phyloP scores from a whole-genome alignment of 768 basidiomycete genomes.

The Tephrocybe sp. region DNA sequence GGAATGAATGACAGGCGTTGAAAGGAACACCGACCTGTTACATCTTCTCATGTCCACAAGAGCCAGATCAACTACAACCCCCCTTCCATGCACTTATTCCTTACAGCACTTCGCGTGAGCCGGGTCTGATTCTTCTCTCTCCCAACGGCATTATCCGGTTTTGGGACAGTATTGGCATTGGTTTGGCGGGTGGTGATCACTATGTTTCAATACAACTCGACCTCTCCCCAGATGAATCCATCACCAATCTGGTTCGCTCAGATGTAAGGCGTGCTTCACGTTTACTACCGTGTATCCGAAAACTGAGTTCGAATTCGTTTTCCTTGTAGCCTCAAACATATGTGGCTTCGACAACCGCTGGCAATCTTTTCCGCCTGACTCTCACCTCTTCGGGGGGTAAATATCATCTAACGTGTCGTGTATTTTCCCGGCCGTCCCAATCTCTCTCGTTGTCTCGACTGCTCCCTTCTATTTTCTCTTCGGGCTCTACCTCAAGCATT shows the following conservation, averaged over 20 bases:
- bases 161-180: slow-evolving; percentile 87
- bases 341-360: slow-evolving; percentile 66
- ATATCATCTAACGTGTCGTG: slow-evolving; percentile 55
- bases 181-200: slow-evolving; percentile 77
- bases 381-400: slow-evolving; percentile 71
- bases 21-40: slow-evolving; percentile 80
- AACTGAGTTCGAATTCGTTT: background rate
- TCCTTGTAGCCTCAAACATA: slow-evolving; percentile 58
- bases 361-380: slow-evolving; percentile 62
- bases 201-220: slow-evolving; percentile 51
- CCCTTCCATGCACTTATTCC: slow-evolving; percentile 69
- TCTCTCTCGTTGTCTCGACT: slow-evolving; percentile 42
- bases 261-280: slow-evolving; percentile 45
- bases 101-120: slow-evolving; percentile 69
- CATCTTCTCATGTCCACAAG: slow-evolving; percentile 72
- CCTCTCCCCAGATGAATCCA: slow-evolving; percentile 53
- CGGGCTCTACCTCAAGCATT: slow-evolving; percentile 36
- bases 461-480: slow-evolving; percentile 42
- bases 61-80: slow-evolving; percentile 37
- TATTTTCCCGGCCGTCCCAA: slow-evolving; percentile 59
- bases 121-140: slow-evolving; percentile 81
- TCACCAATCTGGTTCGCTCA: slow-evolving; percentile 66
- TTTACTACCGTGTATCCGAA: slow-evolving; percentile 1
- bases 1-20: slow-evolving; percentile 40
- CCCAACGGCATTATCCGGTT: slow-evolving; percentile 72